Evolutionary conservation across 768 basidiomycete species (phyloP), one percentile per base, ranked within the genome.

Genomic region (Auricularia sp.): DNA sequence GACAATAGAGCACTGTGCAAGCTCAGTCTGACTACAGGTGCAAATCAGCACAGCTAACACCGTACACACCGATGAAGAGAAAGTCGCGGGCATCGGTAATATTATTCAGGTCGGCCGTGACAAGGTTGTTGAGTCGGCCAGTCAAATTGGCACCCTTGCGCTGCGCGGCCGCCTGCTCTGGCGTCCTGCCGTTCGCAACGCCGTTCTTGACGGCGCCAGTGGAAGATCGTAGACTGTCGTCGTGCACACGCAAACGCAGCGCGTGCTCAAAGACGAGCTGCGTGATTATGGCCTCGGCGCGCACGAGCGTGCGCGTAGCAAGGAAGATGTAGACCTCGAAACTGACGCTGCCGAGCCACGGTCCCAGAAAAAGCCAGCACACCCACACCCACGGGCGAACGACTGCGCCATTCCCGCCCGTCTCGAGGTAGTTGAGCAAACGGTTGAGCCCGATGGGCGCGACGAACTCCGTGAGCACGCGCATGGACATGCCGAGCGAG

Each of bases 371-470:
- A 5, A 66, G 64, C 64, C 66, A 66, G 1, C 67, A 62, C 54
- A 76, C 70, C 74, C 75, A 83, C 11, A 84, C 76, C 75, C 81
- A 81, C 0, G 83, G 82, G 18, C 76, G 74, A 60, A 81, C 66
- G 6, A 69, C 66, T 7, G 77, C 73, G 29, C 68, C 72, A 53
- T 77, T 67, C 3, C 77, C 79, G 33, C 71, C 68, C 29, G 66
- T 72, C 65, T 81, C 77, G 29, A 80, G 68, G 67, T 80, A 76
- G 62, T 69, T 29, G 29, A 59, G 34, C 34, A 59, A 23, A 10
- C 56, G 56, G 34, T 59, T 59, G 16, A 59, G 56, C 29, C 56
- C 56, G 18, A 59, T 59, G 8, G 56, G 56, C 16, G 56, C 56
- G 18, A 59, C 6, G 34, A 59, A 35, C 23, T 21, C 23, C 23